A percentile compares a stretch with the other conserved stretches of the same genome.
phyloP scores from a whole-genome alignment of 2,329 filamentous ascomycete genomes.

The Aspergillus quadrilineatus region DNA sequence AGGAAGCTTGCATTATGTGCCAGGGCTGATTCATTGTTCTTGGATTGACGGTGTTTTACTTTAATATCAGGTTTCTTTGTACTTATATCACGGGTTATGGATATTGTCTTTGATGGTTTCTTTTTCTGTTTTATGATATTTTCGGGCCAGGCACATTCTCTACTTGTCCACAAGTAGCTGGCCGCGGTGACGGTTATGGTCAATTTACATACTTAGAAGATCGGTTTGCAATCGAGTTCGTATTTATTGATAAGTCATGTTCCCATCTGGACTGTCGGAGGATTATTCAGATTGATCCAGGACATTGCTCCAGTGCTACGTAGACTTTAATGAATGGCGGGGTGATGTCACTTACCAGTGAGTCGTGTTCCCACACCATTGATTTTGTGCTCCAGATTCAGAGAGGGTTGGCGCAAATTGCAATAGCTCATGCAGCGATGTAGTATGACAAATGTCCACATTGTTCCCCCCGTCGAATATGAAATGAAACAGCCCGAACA shows the following conservation, averaged over 20 bases:
- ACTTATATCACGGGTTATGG: slow-evolving; percentile 38
- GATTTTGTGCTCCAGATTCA: background rate
- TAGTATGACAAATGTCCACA: slow-evolving; percentile 5
- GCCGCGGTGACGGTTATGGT: slow-evolving; percentile 10
- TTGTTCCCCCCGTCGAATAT: background rate
- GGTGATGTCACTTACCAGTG: background rate
- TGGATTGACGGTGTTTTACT: background rate
- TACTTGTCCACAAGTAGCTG: slow-evolving; percentile 4
- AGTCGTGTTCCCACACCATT: slow-evolving; percentile 1
- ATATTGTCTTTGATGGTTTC: slow-evolving; percentile 15
- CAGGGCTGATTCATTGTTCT: slow-evolving; percentile 63
- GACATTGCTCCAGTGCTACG: background rate
- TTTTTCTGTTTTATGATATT: slow-evolving; percentile 8
- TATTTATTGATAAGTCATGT: background rate
- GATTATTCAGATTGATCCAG: background rate
- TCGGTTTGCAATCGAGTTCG: slow-evolving; percentile 4
- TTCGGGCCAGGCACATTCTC: slow-evolving; percentile 8
- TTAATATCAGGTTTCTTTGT: slow-evolving; percentile 21
- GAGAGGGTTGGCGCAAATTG: background rate
- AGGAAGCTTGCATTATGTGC: slow-evolving; percentile 94
- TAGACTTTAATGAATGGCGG: background rate
- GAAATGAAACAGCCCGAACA: too few relatives aligned
- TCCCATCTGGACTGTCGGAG: background rate
- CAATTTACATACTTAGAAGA: slow-evolving; percentile 10
- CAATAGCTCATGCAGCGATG: background rate